Percentiles rank a stretch among this genome's conserved stretches.
Conservation (phyloP, 2,329 filamentous ascomycete species). For the Bipolaris cookei region DNA sequence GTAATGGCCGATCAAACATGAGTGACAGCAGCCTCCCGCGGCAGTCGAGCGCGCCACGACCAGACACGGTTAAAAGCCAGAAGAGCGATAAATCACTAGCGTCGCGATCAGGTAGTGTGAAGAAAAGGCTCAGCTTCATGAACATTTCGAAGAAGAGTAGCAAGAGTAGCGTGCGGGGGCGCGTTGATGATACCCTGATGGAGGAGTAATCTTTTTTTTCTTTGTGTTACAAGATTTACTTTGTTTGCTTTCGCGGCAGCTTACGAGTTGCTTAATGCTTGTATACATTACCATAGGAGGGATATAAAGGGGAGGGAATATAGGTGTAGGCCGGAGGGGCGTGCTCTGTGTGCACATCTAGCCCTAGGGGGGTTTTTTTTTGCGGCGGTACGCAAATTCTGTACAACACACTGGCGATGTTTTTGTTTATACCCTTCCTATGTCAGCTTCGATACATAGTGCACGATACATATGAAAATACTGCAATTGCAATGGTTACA, state of each 20-base stretch:
- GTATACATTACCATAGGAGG: conserved; percentile 9
- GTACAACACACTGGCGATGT: conserved; percentile 13
- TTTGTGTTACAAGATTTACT: conserved; percentile 3
- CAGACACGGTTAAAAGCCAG: conserved; percentile 46
- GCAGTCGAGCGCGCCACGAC: conserved; percentile 25
- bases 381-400: conserved; percentile 8
- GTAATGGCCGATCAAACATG: conserved; percentile 17
- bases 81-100: conserved; percentile 54
- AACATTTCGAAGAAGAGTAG: conserved; percentile 74
- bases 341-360: conserved; percentile 9
- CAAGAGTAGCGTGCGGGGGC: conserved; percentile 56
- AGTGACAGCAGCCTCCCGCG: conserved; percentile 32
- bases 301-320: background rate
- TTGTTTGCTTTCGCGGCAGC: conserved; percentile 12
- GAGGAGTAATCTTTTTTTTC: conserved; percentile 37
- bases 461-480: conserved; percentile 6
- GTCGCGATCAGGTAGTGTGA: conserved; percentile 62
- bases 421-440: conserved; percentile 24
- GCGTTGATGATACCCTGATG: conserved; percentile 38
- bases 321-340: conserved; percentile 1
- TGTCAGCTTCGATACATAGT: conserved; percentile 5
- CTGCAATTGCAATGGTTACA: conserved; percentile 9
- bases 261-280: conserved; percentile 20
- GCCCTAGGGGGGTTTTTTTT: background rate
- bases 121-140: conserved; percentile 79